Percentiles rank a stretch among this genome's conserved stretches.
phyloP scores from a whole-genome alignment of 768 basidiomycete genomes.

The Tylopilus vinaceipallidus region DNA sequence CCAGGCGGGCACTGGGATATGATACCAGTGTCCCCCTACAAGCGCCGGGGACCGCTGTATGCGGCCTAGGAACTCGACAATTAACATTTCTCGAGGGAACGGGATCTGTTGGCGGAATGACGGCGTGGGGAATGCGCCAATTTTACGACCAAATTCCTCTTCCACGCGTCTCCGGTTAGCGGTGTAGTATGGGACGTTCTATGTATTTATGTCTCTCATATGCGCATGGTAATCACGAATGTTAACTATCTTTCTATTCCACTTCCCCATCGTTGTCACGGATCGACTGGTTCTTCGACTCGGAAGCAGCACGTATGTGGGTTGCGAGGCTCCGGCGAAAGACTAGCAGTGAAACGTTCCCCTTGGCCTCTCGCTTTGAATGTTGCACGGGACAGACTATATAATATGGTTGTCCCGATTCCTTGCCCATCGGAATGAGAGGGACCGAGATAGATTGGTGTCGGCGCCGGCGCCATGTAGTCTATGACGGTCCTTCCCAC shows the following conservation, averaged over 20 bases:
- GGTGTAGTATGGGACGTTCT: background rate
- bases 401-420: too few relatives aligned
- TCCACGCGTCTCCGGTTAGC: background rate
- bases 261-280: background rate
- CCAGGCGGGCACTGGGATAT: slow-evolving; percentile 20
- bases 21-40: background rate
- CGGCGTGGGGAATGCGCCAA: background rate
- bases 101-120: background rate
- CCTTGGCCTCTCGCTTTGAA: too few relatives aligned
- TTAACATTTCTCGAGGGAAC: background rate
- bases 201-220: background rate
- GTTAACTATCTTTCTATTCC: background rate
- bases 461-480: background rate
- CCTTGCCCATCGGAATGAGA: background rate
- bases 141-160: background rate
- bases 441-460: background rate
- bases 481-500: background rate
- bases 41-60: background rate
- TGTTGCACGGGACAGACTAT: too few relatives aligned
- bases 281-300: too few relatives aligned
- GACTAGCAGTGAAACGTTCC: too few relatives aligned
- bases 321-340: too few relatives aligned
- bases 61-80: background rate
- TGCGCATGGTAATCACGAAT: background rate
- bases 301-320: too few relatives aligned